Evolutionary conservation across 441 rosid genomes (phyloP), one percentile per base, ranked within the genome.

Genomic region (Erodium texanum): DNA sequence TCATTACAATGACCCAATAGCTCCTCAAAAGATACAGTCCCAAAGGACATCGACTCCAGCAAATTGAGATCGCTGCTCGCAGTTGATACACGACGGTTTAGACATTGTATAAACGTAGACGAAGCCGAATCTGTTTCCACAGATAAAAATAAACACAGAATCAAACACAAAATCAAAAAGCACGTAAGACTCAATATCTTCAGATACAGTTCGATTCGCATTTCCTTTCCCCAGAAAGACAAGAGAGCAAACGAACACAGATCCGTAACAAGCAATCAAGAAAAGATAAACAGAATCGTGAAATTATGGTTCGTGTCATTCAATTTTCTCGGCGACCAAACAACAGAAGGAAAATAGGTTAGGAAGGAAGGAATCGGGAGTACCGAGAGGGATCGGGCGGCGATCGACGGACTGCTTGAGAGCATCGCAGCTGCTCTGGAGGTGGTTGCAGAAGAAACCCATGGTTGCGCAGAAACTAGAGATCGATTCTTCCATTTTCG

Each of bases 351-450:
- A 16, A 19, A 32, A 27, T n/a, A 36, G 0, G 5, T 16, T n/a
- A 36, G 0, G 5, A n/a, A 62, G 22, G 6, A 52, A 7, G 19
- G 14, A 36, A 10, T 2, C 29, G 29, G 29, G 38, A n/a, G 59
- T 58, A 89, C 96, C 88, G 56, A 89, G 87, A 81, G 94, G 94
- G 71, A 93, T 85, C 66, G 89, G 87, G 8, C 91, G 97, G 79
- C 92, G 92, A 5, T 78, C 80, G 61, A 92, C 71, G 6, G 93
- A 88, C 50, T 81, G 86, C 70, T 80, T 81, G 79, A 92, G 84
- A 24, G 90, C 85, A 65, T 84, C 89, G 73, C 86, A 83, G 81
- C 87, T 87, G 75, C 70, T 72, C 66, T 84, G 82, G 1, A 93
- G 79, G 69, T 86, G 90, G 76, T 78, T 84, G 79, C 92, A 86